Percentiles rank a stretch among this genome's conserved stretches.
phyloP scores from a whole-genome alignment of 2,329 filamentous ascomycete species.

The Stachybotrys chlorohalonatus region DNA sequence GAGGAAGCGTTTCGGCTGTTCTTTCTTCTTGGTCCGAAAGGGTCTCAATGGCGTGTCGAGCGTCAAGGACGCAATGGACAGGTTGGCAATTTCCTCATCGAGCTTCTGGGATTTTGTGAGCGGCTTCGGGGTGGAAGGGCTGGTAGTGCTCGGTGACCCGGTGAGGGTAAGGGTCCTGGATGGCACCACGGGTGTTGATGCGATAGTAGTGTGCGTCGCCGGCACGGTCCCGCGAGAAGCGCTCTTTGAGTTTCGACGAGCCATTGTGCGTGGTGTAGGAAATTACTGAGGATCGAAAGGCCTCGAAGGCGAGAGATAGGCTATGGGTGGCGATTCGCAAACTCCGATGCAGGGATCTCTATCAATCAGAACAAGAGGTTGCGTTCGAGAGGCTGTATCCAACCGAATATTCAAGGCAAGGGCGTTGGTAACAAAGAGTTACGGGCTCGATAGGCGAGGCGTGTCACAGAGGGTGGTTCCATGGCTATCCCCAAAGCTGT shows the following conservation, averaged over 20 bases:
- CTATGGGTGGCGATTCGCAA: background rate
- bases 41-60: conserved; percentile 27
- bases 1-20: conserved; percentile 40
- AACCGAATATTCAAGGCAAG: background rate
- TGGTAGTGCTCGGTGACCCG: background rate
- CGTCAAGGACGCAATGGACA: conserved; percentile 34
- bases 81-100: conserved; percentile 29
- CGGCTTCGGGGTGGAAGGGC: background rate
- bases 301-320: background rate
- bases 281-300: background rate
- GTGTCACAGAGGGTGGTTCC: conserved; percentile 46
- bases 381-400: background rate
- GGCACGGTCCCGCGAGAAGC: background rate
- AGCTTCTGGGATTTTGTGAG: conserved; percentile 2
- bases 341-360: background rate
- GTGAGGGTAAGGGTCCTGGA: background rate
- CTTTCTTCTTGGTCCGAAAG: conserved; percentile 19
- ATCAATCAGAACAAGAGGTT: background rate
- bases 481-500: conserved; percentile 32
- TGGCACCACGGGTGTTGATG: background rate
- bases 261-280: background rate
- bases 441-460: conserved; percentile 19
- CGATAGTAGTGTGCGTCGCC: background rate
- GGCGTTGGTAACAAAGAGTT: background rate
- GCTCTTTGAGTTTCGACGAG: background rate